These are phyloP conservation scores for Chaetomium sp. DNA, from an alignment of 2,329 filamentous ascomycete genomes.

Conservation along the genomic window DNA sequence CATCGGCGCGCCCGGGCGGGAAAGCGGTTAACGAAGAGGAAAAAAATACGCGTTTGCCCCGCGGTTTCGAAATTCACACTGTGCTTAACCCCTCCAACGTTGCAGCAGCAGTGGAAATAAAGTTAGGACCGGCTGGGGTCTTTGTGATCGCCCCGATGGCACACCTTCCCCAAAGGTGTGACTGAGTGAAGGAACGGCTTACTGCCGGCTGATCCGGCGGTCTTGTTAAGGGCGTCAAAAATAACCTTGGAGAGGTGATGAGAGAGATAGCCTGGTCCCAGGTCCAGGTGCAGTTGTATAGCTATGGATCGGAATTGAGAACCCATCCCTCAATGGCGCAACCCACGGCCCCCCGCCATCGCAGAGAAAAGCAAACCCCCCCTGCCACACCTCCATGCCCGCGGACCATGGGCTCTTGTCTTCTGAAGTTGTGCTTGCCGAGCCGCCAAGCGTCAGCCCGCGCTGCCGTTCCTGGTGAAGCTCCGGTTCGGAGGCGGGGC, in stretches of 20 bases:
- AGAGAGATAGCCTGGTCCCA: too few species aligned
- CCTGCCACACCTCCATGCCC: too few species aligned
- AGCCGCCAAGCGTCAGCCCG: background rate
- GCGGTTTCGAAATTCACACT: background rate
- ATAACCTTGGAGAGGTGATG: too few species aligned
- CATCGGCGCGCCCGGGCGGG: slow-evolving; percentile 12
- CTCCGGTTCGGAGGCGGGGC: slow-evolving; percentile 13
- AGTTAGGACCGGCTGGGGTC: slow-evolving; percentile 1
- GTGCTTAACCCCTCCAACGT: background rate
- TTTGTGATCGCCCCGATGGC: slow-evolving; percentile 5
- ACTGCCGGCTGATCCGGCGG: background rate
- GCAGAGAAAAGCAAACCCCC: background rate
- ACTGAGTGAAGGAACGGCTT: background rate
- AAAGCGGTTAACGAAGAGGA: background rate
- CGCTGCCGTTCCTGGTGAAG: background rate
- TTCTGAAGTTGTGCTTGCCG: background rate
- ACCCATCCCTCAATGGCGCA: too few species aligned
- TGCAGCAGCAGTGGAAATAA: slow-evolving; percentile 8
- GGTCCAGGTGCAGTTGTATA: too few species aligned
- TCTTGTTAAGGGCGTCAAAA: background rate
- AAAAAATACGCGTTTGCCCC: background rate
- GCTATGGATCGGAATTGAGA: too few species aligned
- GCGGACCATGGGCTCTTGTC: background rate
- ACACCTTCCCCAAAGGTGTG: background rate
- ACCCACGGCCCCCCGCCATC: too few species aligned